Base-by-base conservation (phyloP, 345 rosid genomes). In the Euphorbia pulcherrima region DNA sequence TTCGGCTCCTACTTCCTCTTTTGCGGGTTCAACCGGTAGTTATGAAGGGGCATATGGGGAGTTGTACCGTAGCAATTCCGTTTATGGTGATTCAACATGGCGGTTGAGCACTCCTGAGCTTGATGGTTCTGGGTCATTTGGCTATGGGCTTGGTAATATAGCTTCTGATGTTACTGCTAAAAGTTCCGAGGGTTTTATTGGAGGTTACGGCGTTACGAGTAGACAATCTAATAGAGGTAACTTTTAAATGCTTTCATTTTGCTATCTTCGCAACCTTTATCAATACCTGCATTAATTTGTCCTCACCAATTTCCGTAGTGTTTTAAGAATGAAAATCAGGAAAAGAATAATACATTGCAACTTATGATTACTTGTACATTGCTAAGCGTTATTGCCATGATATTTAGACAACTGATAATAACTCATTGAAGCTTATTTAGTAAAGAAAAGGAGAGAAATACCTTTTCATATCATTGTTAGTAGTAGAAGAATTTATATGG, bases 181-280 rank as follows among this genome's bases (percentile, higher is more conserved):
- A 75, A 81, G 71, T 79, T 79, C 97, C 5, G 91, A 84, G 72
- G 90, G 82, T 77, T 93, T 80, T 74, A 76, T 82, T n/a, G 86
- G 92, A 74, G 87, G 80, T 77, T 93, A 90, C 81, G 83, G 68
- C 77, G 88, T 78, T 72, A 77, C 89, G 48, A 84, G 78, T 83
- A 85, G 93, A 81, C 93, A 87, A 77, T 28, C 98, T 62, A 80
- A 80, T 86, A 88, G 97, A 90, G 97, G 98, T 92, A 86, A 69
- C 2, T 37, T 52, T 75, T 51, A 63, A 41, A 58, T 51, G 6
- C 51, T 68, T 72, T 60, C 24, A 8, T 13, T 47, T 39, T 27
- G 23, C 37, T 9, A 60, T 58, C 8, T 62, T 44, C 20, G 23
- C 13, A 44, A 44, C 18, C 4, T 16, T 6, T 76, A 74, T 52